Evolutionary conservation across 352 stramenopile genomes (phyloP).

Genomic region (Phytophthora pistaciae): DNA sequence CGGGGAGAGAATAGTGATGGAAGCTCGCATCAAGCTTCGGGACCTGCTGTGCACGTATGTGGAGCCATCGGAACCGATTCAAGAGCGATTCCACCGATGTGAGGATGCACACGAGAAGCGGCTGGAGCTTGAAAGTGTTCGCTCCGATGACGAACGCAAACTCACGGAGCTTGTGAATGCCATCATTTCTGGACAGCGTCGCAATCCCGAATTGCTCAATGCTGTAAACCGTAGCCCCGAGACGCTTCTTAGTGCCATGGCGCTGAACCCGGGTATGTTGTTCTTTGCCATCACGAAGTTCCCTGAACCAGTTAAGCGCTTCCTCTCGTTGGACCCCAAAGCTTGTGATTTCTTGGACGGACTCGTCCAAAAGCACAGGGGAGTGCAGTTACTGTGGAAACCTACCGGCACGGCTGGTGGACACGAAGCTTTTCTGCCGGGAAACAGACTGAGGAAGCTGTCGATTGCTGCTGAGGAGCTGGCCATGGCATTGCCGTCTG

Average conservation of each 20-base stretch:
- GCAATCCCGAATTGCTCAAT: conserved; percentile 63
- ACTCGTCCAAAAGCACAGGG: conserved; percentile 57
- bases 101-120: conserved; percentile 39
- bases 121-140: conserved; percentile 28
- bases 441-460: conserved; percentile 13
- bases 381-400: conserved; percentile 73
- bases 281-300: conserved; percentile 81
- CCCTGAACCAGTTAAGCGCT: conserved; percentile 65
- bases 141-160: conserved; percentile 35
- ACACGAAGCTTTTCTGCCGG: conserved; percentile 15
- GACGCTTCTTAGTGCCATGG: conserved; percentile 67
- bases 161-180: conserved; percentile 48
- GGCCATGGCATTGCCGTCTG: conserved; percentile 14
- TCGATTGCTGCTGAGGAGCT: conserved; percentile 28
- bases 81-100: conserved; percentile 55
- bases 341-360: conserved; percentile 63
- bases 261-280: conserved; percentile 74
- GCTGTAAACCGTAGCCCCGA: conserved; percentile 73
- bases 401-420: conserved; percentile 11
- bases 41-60: conserved; percentile 57
- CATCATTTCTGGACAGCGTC: conserved; percentile 61
- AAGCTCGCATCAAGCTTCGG: conserved; percentile 33
- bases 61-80: conserved; percentile 50
- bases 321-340: conserved; percentile 69
- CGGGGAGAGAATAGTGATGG: conserved; percentile 27